Evolutionary conservation across 116 monocot species (phyloP).

Genomic region (Dioscorea cayenensis): DNA sequence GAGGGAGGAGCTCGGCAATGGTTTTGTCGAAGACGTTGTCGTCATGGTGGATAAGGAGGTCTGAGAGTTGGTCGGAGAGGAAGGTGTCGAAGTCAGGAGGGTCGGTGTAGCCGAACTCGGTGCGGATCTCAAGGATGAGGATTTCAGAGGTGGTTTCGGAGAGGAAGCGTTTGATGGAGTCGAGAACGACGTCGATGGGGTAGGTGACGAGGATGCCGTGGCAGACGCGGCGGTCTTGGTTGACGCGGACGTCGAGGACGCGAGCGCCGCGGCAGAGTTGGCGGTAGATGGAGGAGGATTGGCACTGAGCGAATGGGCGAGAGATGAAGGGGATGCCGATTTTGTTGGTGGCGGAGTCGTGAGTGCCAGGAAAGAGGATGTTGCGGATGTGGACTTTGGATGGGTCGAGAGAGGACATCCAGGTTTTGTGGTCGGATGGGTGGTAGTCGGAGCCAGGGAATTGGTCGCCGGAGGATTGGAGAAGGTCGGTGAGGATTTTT

Average conservation of each 20-base stretch:
- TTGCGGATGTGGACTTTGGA: slow-evolving; percentile 27
- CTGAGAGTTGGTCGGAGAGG: slow-evolving; percentile 37
- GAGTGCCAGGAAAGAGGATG: slow-evolving; percentile 62
- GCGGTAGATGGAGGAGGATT: slow-evolving; percentile 48
- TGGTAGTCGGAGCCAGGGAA: slow-evolving; percentile 67
- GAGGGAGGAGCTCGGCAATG: slow-evolving; percentile 48
- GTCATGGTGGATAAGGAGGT: slow-evolving; percentile 39
- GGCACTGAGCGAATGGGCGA: slow-evolving; percentile 72
- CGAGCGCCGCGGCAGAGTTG: slow-evolving; percentile 67
- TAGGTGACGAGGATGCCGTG: slow-evolving; percentile 52
- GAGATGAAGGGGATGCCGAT: slow-evolving; percentile 56
- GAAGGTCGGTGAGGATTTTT: slow-evolving; percentile 27
- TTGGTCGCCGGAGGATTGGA: slow-evolving; percentile 15
- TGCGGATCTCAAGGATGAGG: slow-evolving; percentile 57
- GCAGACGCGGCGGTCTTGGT: slow-evolving; percentile 43
- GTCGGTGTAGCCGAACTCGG: slow-evolving; percentile 58
- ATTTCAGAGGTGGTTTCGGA: slow-evolving; percentile 41
- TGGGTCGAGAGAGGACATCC: slow-evolving; percentile 50
- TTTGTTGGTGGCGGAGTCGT: slow-evolving; percentile 77
- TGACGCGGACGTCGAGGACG: slow-evolving; percentile 47
- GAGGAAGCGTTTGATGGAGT: slow-evolving; percentile 35
- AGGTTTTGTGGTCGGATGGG: slow-evolving; percentile 43
- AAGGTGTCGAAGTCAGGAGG: slow-evolving; percentile 42
- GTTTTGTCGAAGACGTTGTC: slow-evolving; percentile 40
- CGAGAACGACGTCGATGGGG: slow-evolving; percentile 47